Evolutionary conservation across 1,139 yeast species (phyloP).

Genomic region (Chernovozyma sophiae-reginae): DNA sequence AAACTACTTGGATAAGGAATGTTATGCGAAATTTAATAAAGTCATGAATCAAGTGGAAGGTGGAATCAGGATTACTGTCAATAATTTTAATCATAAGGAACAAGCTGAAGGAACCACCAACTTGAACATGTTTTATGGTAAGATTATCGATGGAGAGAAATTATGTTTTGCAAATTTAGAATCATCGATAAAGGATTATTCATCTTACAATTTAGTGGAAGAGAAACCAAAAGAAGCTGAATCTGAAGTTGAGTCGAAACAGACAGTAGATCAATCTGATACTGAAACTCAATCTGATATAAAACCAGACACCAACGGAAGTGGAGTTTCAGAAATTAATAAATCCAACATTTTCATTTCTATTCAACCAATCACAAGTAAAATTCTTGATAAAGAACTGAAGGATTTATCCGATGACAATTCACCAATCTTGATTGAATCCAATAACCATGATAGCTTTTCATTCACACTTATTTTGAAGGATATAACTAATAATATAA

Average conservation of each 20-base stretch:
- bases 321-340: constrained; percentile 21
- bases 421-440: constrained; percentile 39
- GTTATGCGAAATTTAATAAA: constrained; percentile 65
- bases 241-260: constrained; percentile 19
- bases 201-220: constrained; percentile 19
- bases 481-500: constrained; percentile 75
- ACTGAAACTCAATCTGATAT: constrained; percentile 14
- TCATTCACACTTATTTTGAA: constrained; percentile 69
- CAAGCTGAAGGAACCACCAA: constrained; percentile 30
- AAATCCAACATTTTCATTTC: constrained; percentile 73
- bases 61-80: constrained; percentile 60
- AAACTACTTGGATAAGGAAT: constrained; percentile 58
- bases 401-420: constrained; percentile 22
- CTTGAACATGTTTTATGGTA: constrained; percentile 73
- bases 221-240: constrained; percentile 21
- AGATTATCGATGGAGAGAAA: constrained; percentile 81
- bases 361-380: constrained; percentile 60
- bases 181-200: constrained; percentile 52
- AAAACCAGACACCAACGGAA: constrained; percentile 9
- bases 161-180: constrained; percentile 85
- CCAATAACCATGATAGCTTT: constrained; percentile 32
- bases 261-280: constrained; percentile 9
- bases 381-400: constrained; percentile 17
- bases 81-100: constrained; percentile 46
- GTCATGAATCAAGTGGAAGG: constrained; percentile 96